Conservation (phyloP, 768 basidiomycete species). For the Myochromella boudieri region DNA sequence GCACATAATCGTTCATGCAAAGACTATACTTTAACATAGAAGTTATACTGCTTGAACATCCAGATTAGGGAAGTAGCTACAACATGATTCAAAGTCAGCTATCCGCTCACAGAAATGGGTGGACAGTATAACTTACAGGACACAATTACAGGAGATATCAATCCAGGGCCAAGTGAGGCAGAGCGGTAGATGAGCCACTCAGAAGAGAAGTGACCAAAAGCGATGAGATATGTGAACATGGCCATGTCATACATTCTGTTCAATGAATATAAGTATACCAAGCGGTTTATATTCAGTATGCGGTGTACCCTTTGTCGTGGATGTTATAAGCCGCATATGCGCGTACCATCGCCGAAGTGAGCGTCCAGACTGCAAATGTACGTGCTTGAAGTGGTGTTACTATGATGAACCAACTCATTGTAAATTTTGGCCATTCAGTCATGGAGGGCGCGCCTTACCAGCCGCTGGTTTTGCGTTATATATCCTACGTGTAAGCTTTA, state of each 20-base stretch:
- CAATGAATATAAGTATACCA: slow-evolving; percentile 13
- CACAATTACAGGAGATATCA: slow-evolving; percentile 77
- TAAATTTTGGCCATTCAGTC: neutral
- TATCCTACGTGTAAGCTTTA: slow-evolving; percentile 74
- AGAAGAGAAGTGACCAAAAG: slow-evolving; percentile 84
- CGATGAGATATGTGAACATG: slow-evolving; percentile 84
- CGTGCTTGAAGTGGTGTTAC: slow-evolving; percentile 87
- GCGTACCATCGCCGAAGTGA: slow-evolving; percentile 81
- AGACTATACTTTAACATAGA: slow-evolving; percentile 56
- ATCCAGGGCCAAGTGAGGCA: slow-evolving; percentile 56
- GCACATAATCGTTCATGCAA: too few relatives aligned
- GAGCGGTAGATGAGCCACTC: slow-evolving; percentile 85
- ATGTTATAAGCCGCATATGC: slow-evolving; percentile 91
- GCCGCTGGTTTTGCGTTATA: slow-evolving; percentile 53
- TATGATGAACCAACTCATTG: slow-evolving; percentile 28
- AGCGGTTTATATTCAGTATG: neutral
- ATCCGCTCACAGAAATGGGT: slow-evolving; percentile 2
- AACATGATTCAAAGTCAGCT: slow-evolving; percentile 16
- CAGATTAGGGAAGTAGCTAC: slow-evolving; percentile 71
- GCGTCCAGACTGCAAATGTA: slow-evolving; percentile 90
- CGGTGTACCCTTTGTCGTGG: slow-evolving; percentile 66
- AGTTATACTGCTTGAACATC: slow-evolving; percentile 85
- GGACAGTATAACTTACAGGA: slow-evolving; percentile 59
- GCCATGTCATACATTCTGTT: slow-evolving; percentile 89
- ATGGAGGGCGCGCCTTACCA: slow-evolving; percentile 27